Percentiles rank a stretch among this genome's conserved stretches.
phyloP scores from a whole-genome alignment of 306 rosid species.

The Citrullus mucosospermus region DNA sequence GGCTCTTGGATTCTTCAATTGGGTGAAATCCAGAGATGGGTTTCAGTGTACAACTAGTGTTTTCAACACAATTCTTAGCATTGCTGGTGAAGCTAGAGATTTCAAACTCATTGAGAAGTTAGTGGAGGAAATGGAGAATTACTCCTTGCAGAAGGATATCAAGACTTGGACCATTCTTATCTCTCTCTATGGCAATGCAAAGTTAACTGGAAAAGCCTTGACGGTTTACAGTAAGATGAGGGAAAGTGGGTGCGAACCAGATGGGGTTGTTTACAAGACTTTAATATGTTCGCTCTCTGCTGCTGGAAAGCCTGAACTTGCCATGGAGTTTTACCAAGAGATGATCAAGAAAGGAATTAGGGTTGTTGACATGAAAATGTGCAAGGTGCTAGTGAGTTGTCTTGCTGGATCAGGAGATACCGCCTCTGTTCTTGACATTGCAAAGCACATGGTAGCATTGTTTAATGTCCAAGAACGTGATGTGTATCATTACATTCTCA shows the following conservation, averaged over 20 bases:
- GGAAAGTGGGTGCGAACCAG: conserved; percentile 51
- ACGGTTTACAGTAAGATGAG: conserved; percentile 44
- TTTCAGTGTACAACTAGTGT: conserved; percentile 36
- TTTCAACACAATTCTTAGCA: conserved; percentile 50
- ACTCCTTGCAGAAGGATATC: conserved; percentile 35
- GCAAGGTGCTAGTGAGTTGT: conserved; percentile 45
- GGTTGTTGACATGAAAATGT: conserved; percentile 38
- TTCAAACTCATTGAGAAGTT: conserved; percentile 48
- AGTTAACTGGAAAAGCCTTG: conserved; percentile 46
- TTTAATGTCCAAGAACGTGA: conserved; percentile 31
- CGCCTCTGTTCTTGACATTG: conserved; percentile 35
- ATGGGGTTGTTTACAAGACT: conserved; percentile 40
- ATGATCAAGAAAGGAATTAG: conserved; percentile 45
- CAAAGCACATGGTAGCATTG: conserved; percentile 51
- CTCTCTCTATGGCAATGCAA: conserved; percentile 53
- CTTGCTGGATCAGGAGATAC: conserved; percentile 50
- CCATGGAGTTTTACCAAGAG: conserved; percentile 76
- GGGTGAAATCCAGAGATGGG: conserved; percentile 49
- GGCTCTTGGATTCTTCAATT: conserved; percentile 55
- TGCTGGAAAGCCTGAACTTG: conserved; percentile 60
- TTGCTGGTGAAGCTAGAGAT: conserved; percentile 76
- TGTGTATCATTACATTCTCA: conserved; percentile 45
- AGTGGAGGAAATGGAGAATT: conserved; percentile 53
- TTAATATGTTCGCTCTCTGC: conserved; percentile 43
- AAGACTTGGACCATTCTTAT: conserved; percentile 79